phyloP scores from a whole-genome alignment of 2,329 filamentous ascomycete genomes.

The Neurospora sp. region DNA sequence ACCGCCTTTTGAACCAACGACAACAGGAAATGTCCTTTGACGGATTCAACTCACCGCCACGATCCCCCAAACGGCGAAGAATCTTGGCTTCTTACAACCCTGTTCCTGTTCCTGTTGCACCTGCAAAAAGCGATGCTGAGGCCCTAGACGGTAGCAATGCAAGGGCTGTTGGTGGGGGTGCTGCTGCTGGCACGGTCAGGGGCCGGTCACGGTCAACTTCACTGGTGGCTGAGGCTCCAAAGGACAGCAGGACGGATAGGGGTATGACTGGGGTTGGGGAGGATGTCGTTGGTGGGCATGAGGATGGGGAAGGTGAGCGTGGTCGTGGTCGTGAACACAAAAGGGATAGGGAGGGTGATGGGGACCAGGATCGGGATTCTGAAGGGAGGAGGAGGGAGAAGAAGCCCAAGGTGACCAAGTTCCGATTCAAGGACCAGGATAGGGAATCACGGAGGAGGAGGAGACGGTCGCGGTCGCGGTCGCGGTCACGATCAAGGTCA shows the following conservation, averaged over 20 bases:
- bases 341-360: neutral
- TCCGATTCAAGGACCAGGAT: conserved; percentile 32
- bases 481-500: conserved; percentile 9
- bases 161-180: neutral
- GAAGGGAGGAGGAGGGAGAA: neutral
- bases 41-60: conserved; percentile 1
- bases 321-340: neutral
- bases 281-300: neutral
- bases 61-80: conserved; percentile 30
- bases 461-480: conserved; percentile 5
- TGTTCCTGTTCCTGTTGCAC: conserved; percentile 8
- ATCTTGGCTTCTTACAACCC: conserved; percentile 40
- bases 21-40: neutral
- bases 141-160: neutral
- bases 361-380: neutral
- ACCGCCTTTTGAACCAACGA: neutral
- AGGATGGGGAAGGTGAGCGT: neutral
- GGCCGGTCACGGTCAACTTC: neutral
- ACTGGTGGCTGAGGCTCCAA: neutral
- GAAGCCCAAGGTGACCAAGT: conserved; percentile 22
- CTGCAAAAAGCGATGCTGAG: neutral
- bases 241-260: neutral
- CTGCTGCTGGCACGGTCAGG: neutral
- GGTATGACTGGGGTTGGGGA: neutral
- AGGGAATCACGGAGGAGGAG: conserved; percentile 11